Conservation (phyloP, 75 land plant species). For the Selaginella tamariscina region DNA sequence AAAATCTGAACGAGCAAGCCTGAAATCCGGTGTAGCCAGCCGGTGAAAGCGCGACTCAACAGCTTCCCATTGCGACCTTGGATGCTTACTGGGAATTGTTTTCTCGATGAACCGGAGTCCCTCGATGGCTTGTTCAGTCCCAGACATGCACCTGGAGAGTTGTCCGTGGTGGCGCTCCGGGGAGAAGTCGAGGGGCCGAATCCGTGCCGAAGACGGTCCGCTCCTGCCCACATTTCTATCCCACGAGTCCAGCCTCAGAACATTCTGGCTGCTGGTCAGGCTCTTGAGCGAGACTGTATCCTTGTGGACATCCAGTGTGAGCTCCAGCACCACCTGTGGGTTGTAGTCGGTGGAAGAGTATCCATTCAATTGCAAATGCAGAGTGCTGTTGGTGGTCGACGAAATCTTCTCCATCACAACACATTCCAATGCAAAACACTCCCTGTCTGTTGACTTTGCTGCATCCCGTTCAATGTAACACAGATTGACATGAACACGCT, state of each 20-base stretch:
- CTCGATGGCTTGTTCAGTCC: constrained; percentile 20
- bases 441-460: too few species aligned
- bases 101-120: constrained; percentile 22
- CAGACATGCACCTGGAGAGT: constrained; percentile 12
- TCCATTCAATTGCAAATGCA: not conserved
- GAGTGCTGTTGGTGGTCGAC: not conserved
- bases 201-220: not conserved
- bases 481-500: too few species aligned
- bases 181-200: not conserved
- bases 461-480: too few species aligned
- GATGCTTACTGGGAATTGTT: constrained; percentile 14
- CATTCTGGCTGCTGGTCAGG: not conserved
- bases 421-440: not conserved
- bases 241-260: not conserved
- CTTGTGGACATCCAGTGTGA: constrained; percentile 6
- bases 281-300: constrained; percentile 5
- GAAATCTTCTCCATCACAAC: too few species aligned
- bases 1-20: not conserved
- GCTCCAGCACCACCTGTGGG: constrained; percentile 7
- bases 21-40: not conserved
- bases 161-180: not conserved
- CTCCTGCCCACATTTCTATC: not conserved
- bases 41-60: constrained; percentile 20
- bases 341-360: not conserved
- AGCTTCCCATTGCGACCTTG: constrained; percentile 12